Conservation (phyloP, 2,329 filamentous ascomycete species). For the Diaporthe velutina region DNA sequence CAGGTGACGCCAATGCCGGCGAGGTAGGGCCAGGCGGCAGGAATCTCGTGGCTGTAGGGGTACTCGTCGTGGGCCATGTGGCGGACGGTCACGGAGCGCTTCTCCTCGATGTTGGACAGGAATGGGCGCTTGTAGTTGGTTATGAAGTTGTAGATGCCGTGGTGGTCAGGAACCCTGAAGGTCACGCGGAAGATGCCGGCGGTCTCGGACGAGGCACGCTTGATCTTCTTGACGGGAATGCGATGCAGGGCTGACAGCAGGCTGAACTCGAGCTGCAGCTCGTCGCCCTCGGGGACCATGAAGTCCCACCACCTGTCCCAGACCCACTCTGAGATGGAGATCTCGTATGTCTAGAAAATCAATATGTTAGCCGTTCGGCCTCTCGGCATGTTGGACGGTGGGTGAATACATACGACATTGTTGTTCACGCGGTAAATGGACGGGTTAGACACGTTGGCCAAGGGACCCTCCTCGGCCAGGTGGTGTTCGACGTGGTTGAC, state of each 20-base stretch:
- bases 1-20: constrained; percentile 88
- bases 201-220: constrained; percentile 71
- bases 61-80: constrained; percentile 99
- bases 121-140: constrained; percentile 98
- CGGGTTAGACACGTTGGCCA: constrained; percentile 77
- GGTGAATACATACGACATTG: constrained; percentile 80
- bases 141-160: constrained; percentile 98
- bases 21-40: constrained; percentile 95
- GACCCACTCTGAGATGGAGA: constrained; percentile 88
- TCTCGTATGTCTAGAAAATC: constrained; percentile 78
- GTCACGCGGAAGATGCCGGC: constrained; percentile 76
- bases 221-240: constrained; percentile 70
- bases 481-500: constrained; percentile 88
- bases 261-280: constrained; percentile 93
- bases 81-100: constrained; percentile 92
- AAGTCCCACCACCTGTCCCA: constrained; percentile 83
- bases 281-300: constrained; percentile 76
- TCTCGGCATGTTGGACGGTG: too few species aligned
- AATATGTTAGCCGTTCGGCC: constrained; percentile 46
- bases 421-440: constrained; percentile 96
- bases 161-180: constrained; percentile 93
- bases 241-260: constrained; percentile 99
- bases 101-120: constrained; percentile 90
- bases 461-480: constrained; percentile 65
- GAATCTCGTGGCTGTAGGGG: constrained; percentile 90